These are phyloP conservation scores for Chlamydomonas sp. DNA, from an alignment of 139 green algal species.

Conservation along the genomic window DNA sequence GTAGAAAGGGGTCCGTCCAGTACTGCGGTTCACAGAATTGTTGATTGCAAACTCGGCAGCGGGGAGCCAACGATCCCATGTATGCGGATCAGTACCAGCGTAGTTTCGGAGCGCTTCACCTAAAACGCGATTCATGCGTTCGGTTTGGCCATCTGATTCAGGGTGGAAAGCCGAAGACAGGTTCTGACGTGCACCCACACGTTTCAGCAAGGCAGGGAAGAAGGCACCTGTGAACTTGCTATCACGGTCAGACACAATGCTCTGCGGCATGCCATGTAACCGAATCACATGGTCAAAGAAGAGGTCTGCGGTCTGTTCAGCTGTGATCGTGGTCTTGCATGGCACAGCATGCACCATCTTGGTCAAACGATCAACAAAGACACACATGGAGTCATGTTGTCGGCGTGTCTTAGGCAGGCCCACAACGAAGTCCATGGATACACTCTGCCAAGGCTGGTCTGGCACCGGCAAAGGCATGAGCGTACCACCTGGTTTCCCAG, in stretches of 20 bases:
- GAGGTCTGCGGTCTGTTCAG: constrained; percentile 32
- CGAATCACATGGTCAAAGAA: constrained; percentile 2
- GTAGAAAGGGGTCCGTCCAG: neutral
- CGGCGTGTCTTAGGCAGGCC: constrained; percentile 30
- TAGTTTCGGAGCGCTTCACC: constrained; percentile 32
- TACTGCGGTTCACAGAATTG: neutral
- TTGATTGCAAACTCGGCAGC: neutral
- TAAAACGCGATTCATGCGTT: constrained; percentile 28
- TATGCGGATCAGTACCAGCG: neutral
- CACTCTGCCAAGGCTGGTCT: constrained; percentile 35
- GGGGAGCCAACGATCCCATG: neutral
- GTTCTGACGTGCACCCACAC: neutral
- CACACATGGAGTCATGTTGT: constrained; percentile 49
- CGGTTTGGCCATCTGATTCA: constrained; percentile 45
- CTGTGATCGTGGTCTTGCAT: constrained; percentile 23
- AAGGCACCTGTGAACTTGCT: constrained; percentile 20
- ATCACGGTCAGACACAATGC: constrained; percentile 34
- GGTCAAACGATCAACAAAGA: constrained; percentile 54
- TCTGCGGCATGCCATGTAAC: constrained; percentile 11
- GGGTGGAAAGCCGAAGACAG: constrained; percentile 27
- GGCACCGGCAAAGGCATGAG: constrained; percentile 55
- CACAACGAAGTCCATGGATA: constrained; percentile 56
- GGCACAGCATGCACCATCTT: constrained; percentile 55
- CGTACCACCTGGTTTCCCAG: constrained; percentile 16
- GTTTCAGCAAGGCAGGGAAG: neutral